Evolutionary conservation across 768 basidiomycete species (phyloP).

Genomic region (Leccinum disarticulatum): DNA sequence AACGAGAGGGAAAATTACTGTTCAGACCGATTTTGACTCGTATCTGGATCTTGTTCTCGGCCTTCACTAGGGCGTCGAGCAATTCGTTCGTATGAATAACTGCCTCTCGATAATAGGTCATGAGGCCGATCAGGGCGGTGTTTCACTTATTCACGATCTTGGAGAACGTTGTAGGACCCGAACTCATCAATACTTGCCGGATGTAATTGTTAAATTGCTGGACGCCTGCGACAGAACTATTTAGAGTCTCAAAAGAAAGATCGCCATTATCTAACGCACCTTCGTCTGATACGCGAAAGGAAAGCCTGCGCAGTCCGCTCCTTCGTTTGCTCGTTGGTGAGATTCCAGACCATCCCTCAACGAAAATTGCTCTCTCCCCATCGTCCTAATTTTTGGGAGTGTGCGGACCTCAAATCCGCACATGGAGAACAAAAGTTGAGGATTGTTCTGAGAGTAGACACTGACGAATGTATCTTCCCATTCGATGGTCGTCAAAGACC

Average conservation of each 20-base stretch:
- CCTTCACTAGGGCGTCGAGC: constrained; percentile 94
- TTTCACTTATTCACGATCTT: constrained; percentile 99
- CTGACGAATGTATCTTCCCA: too few species aligned
- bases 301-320: constrained; percentile 98
- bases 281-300: constrained; percentile 94
- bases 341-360: constrained; percentile 94
- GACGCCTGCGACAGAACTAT: constrained; percentile 52
- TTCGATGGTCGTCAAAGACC: too few species aligned
- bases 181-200: constrained; percentile 96
- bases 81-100: constrained; percentile 97
- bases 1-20: constrained; percentile 99
- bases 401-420: constrained; percentile 97
- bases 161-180: constrained; percentile 96
- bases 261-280: constrained; percentile 41
- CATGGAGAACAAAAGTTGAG: too few species aligned
- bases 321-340: constrained; percentile 96
- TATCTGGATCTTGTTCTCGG: constrained; percentile 99
- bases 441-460: too few species aligned
- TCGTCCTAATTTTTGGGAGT: constrained; percentile 91
- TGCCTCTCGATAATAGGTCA: constrained; percentile 98
- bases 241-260: background rate
- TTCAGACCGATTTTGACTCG: constrained; percentile 99
- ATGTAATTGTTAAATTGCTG: constrained; percentile 98
- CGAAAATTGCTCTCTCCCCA: constrained; percentile 96
- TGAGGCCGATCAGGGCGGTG: constrained; percentile 90